These are phyloP conservation scores for Lyophyllum atratum DNA, from an alignment of 768 basidiomycete species.

Conservation along the genomic window DNA sequence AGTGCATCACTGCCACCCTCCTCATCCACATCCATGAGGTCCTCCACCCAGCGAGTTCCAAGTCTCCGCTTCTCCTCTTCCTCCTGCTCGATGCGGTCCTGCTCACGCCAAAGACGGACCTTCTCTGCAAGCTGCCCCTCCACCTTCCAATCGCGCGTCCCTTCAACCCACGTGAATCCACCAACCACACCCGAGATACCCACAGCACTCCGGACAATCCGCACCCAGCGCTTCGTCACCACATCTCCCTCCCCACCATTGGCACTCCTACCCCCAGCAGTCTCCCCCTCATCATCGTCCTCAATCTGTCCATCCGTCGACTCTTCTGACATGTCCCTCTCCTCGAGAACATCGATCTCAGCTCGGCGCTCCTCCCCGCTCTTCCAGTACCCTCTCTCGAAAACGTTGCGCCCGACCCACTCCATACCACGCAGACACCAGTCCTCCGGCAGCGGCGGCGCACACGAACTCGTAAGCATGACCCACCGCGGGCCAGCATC, in stretches of 20 bases:
- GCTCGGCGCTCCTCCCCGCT: conserved; percentile 60
- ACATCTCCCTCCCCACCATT: conserved; percentile 36
- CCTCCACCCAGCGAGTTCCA: conserved; percentile 64
- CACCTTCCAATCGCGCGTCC: conserved; percentile 62
- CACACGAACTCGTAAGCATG: conserved; percentile 70
- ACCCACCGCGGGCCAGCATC: conserved; percentile 48
- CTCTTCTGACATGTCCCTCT: conserved; percentile 51
- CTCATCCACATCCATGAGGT: conserved; percentile 74
- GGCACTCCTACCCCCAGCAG: conserved; percentile 8
- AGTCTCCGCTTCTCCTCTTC: conserved; percentile 68
- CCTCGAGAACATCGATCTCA: conserved; percentile 82
- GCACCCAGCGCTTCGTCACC: conserved; percentile 64
- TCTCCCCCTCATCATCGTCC: conserved; percentile 58
- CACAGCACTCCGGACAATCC: conserved; percentile 70
- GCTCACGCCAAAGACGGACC: conserved; percentile 66
- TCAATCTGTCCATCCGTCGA: conserved; percentile 81
- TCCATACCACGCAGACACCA: conserved; percentile 97
- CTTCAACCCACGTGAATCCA: conserved; percentile 71
- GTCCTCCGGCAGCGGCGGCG: conserved; percentile 84
- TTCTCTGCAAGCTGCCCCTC: conserved; percentile 69
- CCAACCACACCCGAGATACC: conserved; percentile 69
- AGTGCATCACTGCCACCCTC: conserved; percentile 43
- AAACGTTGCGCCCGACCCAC: conserved; percentile 90
- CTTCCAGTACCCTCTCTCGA: conserved; percentile 95
- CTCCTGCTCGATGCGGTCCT: conserved; percentile 65